Evolutionary conservation across 768 basidiomycete species (phyloP), one percentile per base, ranked within the genome.

Genomic region (Porphyrellus cyaneotinctus): DNA sequence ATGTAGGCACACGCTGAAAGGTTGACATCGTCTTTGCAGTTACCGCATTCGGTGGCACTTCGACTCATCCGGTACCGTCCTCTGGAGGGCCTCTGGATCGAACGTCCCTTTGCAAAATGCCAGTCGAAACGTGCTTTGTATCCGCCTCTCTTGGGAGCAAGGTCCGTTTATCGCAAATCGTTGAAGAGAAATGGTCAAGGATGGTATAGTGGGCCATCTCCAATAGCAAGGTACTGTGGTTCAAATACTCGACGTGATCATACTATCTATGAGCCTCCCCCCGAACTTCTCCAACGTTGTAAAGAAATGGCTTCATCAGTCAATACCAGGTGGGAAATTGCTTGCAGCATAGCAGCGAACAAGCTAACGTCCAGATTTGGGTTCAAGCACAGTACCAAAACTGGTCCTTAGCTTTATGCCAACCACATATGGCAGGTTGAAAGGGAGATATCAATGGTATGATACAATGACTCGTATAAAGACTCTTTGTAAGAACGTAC

Each of bases 361-460:
- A 69, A 70, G 51, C 44, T 51, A 63, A 47, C 35, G 14, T 49
- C 67, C 63, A 43, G 56, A 69, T 70, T 37, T 20, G 65, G 64
- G 33, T 24, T 68, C 23, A 68, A 68, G 51, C 8, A 22, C 52
- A 57, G 6, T 35, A 24, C 64, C 60, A 47, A 54, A 69, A 51
- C 7, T 36, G 59, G 67, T 18, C 43, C 30, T 53, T 64, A 57
- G 51, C 50, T 57, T 54, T 46, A n/a, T 2, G n/a, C 56, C 53
- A 50, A 58, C 65, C 65, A 24, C 15, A 47, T 58, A 46, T 54
- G 65, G 69, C 28, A 69, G 46, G 61, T 48, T 65, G 46, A 69
- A 69, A 54, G 62, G 52, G 43, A 55, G 49, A 50, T 20, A 12
- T 47, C 48, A 17, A 48, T 38, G 17, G 35, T 35, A 15, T 22